phyloP scores from a whole-genome alignment of 345 rosid species.

The Ricinus communis region DNA sequence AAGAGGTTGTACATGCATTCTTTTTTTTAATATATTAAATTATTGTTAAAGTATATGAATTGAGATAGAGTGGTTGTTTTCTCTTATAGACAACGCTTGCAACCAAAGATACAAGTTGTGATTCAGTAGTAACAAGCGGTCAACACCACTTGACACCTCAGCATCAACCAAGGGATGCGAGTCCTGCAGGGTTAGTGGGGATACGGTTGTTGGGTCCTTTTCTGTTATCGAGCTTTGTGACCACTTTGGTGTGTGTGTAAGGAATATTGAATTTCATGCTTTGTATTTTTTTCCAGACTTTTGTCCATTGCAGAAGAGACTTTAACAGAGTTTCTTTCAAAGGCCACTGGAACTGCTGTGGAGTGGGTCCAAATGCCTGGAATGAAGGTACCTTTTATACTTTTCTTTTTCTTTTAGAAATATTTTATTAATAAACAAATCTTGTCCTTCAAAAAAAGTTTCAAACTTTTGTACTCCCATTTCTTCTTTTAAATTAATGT shows the following conservation, averaged over 20 bases:
- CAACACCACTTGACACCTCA: constrained; percentile 95
- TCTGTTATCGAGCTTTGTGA: constrained; percentile 34
- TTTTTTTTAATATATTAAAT: constrained; percentile 2
- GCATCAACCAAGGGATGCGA: constrained; percentile 99
- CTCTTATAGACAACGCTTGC: constrained; percentile 72
- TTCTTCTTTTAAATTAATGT: neutral
- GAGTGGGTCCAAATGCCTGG: constrained; percentile 99
- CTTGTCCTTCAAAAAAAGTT: neutral
- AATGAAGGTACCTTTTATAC: constrained; percentile 76
- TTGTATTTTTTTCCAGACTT: constrained; percentile 56
- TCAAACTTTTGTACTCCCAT: neutral
- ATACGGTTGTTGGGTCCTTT: constrained; percentile 46
- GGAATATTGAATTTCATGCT: constrained; percentile 24
- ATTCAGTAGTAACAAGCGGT: constrained; percentile 96
- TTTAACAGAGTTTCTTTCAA: constrained; percentile 99
- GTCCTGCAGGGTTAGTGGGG: constrained; percentile 99
- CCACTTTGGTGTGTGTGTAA: constrained; percentile 23
- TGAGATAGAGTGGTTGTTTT: constrained; percentile 23
- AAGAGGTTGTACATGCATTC: neutral
- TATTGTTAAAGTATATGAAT: constrained; percentile 9
- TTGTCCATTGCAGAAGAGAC: constrained; percentile 99
- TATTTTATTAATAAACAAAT: neutral
- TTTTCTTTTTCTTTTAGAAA: constrained; percentile 9
- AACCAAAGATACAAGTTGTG: constrained; percentile 98
- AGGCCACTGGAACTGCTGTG: constrained; percentile 99